These are phyloP conservation scores for Hansenula sp. DNA, from an alignment of 1,139 yeast genomes.

Conservation along the genomic window DNA sequence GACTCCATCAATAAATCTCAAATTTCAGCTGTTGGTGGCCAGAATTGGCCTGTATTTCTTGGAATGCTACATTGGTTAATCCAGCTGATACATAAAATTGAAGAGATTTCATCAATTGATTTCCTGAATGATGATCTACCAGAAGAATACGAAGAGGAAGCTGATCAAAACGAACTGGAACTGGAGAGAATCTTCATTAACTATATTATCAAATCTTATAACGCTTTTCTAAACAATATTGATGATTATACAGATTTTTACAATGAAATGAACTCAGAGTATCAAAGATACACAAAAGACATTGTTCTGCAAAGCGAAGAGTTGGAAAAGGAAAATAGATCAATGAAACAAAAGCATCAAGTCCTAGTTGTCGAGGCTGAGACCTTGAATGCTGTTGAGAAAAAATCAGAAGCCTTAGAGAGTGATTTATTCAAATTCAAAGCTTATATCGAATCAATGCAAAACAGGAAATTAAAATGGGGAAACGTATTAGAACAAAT, in stretches of 20 bases:
- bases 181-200: slow-evolving; percentile 61
- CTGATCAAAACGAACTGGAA: slow-evolving; percentile 32
- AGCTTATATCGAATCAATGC: slow-evolving; percentile 67
- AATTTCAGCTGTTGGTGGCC: slow-evolving; percentile 89
- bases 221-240: slow-evolving; percentile 57
- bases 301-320: slow-evolving; percentile 41
- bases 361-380: slow-evolving; percentile 33
- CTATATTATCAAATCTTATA: slow-evolving; percentile 66
- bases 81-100: slow-evolving; percentile 48
- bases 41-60: slow-evolving; percentile 80
- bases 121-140: slow-evolving; percentile 33
- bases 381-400: slow-evolving; percentile 41
- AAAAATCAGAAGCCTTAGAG: slow-evolving; percentile 61
- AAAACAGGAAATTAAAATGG: slow-evolving; percentile 65
- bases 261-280: slow-evolving; percentile 54
- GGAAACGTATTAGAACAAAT: slow-evolving; percentile 50
- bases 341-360: slow-evolving; percentile 28
- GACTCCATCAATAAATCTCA: slow-evolving; percentile 80
- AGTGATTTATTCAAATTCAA: slow-evolving; percentile 69
- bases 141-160: slow-evolving; percentile 30
- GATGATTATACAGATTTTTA: slow-evolving; percentile 57
- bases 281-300: slow-evolving; percentile 40
- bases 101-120: slow-evolving; percentile 30
- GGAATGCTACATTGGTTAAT: slow-evolving; percentile 84
- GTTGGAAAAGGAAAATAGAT: slow-evolving; percentile 36